Conservation (phyloP, 108 stramenopile species). For the Cyclotella cryptica region DNA sequence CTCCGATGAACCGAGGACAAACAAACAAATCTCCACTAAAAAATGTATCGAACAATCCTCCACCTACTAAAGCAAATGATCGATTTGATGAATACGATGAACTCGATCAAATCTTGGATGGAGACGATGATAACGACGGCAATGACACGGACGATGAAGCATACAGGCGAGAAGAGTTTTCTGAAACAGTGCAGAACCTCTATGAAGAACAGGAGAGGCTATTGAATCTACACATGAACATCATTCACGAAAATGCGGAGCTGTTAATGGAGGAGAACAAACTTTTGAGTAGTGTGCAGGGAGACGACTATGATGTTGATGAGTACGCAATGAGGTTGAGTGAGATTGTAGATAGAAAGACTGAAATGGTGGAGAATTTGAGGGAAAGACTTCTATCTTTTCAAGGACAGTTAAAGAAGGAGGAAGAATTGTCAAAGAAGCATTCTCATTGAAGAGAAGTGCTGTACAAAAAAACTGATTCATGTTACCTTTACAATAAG, state of each 20-base stretch:
- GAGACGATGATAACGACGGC: background rate
- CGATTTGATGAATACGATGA: slow-evolving; percentile 12
- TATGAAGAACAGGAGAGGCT: slow-evolving; percentile 97
- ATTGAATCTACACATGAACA: slow-evolving; percentile 94
- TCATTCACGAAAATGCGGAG: slow-evolving; percentile 90
- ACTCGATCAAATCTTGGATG: background rate
- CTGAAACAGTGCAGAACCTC: slow-evolving; percentile 74
- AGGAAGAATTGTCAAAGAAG: slow-evolving; percentile 42
- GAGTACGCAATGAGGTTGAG: slow-evolving; percentile 89
- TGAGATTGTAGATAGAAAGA: slow-evolving; percentile 90
- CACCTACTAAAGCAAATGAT: slow-evolving; percentile 2
- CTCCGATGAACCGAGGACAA: background rate
- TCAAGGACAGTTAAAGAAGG: slow-evolving; percentile 27
- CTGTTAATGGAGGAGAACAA: no score
- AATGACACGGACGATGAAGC: slow-evolving; percentile 33
- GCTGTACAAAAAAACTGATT: no score
- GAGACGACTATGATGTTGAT: slow-evolving; percentile 93
- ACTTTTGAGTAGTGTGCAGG: no score
- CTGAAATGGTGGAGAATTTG: slow-evolving; percentile 13
- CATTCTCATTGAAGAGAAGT: background rate
- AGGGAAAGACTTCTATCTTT: slow-evolving; percentile 1
- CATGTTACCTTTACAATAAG: no score
- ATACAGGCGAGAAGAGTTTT: slow-evolving; percentile 29
- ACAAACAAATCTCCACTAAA: slow-evolving; percentile 21
- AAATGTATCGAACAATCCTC: background rate